These are phyloP conservation scores for Pseudofabraea citricarpa DNA, from an alignment of 2,329 filamentous ascomycete species.

Conservation along the genomic window DNA sequence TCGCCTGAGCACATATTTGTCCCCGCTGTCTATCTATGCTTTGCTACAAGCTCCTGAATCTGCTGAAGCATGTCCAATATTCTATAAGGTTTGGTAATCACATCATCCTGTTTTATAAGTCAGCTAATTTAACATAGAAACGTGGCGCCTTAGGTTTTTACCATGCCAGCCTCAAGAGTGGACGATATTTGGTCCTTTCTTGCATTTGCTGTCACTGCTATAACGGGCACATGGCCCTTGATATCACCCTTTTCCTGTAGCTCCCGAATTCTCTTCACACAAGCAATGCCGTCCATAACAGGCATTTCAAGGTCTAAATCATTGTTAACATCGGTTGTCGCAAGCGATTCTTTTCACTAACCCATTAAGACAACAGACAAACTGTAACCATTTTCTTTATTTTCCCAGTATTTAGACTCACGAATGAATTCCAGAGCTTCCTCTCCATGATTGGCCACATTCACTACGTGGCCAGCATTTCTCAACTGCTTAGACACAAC, in stretches of 20 bases:
- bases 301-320: conserved; percentile 65
- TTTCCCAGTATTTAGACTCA: conserved; percentile 50
- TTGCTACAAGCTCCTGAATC: conserved; percentile 14
- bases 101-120: conserved; percentile 16
- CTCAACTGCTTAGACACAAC: conserved; percentile 46
- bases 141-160: conserved; percentile 31
- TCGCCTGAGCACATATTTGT: neutral
- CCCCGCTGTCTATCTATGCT: neutral
- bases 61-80: conserved; percentile 19
- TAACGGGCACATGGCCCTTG: conserved; percentile 63
- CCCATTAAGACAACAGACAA: conserved; percentile 69
- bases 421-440: conserved; percentile 54
- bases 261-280: conserved; percentile 62
- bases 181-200: conserved; percentile 66
- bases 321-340: neutral
- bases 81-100: conserved; percentile 20
- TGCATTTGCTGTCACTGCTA: conserved; percentile 73
- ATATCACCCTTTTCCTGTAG: conserved; percentile 55
- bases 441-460: conserved; percentile 59
- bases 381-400: conserved; percentile 29
- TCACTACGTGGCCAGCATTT: conserved; percentile 53
- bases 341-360: neutral
- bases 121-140: conserved; percentile 1
- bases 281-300: conserved; percentile 74
- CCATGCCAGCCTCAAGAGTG: conserved; percentile 67